Conservation (phyloP, 768 basidiomycete genomes). For the Trametes sanguinea region DNA sequence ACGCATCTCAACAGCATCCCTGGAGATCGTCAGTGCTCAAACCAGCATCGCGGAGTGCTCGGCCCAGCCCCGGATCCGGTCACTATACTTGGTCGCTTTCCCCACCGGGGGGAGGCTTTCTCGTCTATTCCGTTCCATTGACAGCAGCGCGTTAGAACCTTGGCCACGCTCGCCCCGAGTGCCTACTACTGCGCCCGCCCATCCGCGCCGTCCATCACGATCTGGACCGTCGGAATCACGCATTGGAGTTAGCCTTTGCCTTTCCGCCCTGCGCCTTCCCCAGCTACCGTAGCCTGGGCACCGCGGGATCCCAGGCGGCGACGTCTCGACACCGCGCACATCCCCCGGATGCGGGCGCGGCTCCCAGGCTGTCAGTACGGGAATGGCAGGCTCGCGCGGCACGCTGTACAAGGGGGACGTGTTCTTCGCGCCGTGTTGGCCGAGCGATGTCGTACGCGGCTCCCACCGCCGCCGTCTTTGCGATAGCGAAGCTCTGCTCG, state of each 20-base stretch:
- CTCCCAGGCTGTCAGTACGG: constrained; percentile 26
- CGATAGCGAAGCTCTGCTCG: not conserved
- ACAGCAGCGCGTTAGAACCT: no score
- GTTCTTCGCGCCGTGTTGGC: constrained; percentile 8
- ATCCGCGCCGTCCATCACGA: not conserved
- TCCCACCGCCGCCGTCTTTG: not conserved
- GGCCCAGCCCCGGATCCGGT: constrained; percentile 11
- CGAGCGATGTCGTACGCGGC: not conserved
- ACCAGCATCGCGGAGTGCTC: not conserved
- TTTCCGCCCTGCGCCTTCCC: not conserved
- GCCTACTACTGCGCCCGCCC: constrained; percentile 6
- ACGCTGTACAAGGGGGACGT: constrained; percentile 13
- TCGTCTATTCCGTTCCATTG: not conserved
- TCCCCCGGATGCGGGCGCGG: constrained; percentile 2
- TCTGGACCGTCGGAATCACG: not conserved
- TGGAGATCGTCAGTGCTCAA: constrained; percentile 2
- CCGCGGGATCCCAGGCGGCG: not conserved
- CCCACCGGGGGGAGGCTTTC: not conserved
- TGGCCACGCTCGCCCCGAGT: not conserved
- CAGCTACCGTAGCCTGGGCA: not conserved
- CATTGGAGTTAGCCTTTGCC: constrained; percentile 12
- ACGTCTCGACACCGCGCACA: not conserved
- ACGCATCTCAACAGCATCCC: not conserved
- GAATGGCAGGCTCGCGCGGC: constrained; percentile 15
- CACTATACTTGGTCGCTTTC: constrained; percentile 11